These are phyloP conservation scores for Fraxinus anomala DNA, from an alignment of 257 asterid genomes.

Conservation along the genomic window DNA sequence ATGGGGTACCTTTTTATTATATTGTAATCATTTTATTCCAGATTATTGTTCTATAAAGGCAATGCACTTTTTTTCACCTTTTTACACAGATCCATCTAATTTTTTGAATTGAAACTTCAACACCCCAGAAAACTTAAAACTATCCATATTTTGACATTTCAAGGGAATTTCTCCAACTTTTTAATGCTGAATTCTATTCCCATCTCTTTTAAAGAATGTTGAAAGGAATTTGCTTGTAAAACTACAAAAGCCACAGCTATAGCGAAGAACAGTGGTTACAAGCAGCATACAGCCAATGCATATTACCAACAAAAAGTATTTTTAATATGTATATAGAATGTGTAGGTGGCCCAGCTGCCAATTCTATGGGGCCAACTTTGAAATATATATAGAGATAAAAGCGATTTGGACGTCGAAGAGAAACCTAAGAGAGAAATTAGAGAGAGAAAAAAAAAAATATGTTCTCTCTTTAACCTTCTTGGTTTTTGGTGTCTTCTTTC, in stretches of 20 bases:
- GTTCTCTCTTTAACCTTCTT: conserved; percentile 52
- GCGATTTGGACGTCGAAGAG: conserved; percentile 42
- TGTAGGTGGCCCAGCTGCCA: conserved; percentile 45
- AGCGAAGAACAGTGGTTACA: conserved; percentile 60
- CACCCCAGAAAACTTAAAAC: conserved; percentile 21
- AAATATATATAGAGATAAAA: conserved; percentile 56
- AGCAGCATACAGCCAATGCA: conserved; percentile 86
- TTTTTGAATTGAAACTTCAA: background rate
- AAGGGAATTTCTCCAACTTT: conserved; percentile 3
- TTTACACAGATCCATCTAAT: conserved; percentile 1
- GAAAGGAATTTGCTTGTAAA: conserved; percentile 60
- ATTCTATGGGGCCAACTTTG: conserved; percentile 79
- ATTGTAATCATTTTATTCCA: conserved; percentile 63
- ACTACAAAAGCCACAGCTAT: conserved; percentile 73
- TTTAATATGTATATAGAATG: conserved; percentile 6
- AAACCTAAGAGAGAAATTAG: conserved; percentile 15
- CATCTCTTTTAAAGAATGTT: background rate
- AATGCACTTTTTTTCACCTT: conserved; percentile 46
- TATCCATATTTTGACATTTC: conserved; percentile 31
- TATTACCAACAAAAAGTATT: conserved; percentile 34
- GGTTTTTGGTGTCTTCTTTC: conserved; percentile 53
- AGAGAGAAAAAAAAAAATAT: conserved; percentile 47
- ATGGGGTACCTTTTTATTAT: conserved; percentile 48
- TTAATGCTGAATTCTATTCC: background rate
- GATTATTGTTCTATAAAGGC: conserved; percentile 59